These are phyloP conservation scores for Mortierella claussenii DNA, from an alignment of 192 early-diverging fungal species.

Conservation along the genomic window DNA sequence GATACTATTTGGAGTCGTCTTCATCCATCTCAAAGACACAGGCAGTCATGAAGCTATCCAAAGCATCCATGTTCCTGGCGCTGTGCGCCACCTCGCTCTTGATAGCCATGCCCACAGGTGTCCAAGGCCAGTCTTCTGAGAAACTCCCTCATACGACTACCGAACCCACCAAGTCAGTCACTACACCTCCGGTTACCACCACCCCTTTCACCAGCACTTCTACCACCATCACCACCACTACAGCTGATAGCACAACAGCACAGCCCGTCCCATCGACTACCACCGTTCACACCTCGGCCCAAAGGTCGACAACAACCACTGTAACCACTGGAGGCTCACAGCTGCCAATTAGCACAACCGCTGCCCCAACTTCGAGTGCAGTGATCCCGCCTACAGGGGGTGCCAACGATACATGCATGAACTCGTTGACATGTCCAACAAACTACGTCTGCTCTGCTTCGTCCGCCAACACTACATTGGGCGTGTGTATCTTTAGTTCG, in stretches of 20 bases:
- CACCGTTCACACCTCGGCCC: background rate
- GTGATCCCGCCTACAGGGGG: background rate
- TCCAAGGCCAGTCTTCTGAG: background rate
- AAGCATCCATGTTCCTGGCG: slow-evolving; percentile 2
- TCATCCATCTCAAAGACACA: no score
- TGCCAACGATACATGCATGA: background rate
- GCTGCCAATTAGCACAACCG: background rate
- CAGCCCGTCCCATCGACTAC: background rate
- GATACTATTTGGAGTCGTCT: background rate
- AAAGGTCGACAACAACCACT: background rate
- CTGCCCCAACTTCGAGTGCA: background rate
- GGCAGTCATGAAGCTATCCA: slow-evolving; percentile 37
- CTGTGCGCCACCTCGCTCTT: slow-evolving; percentile 17
- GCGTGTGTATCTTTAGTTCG: background rate
- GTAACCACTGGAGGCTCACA: background rate
- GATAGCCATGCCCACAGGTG: background rate
- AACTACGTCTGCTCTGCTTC: background rate
- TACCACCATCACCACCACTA: background rate
- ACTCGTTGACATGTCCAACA: slow-evolving; percentile 2
- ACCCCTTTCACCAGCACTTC: background rate
- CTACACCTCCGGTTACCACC: background rate
- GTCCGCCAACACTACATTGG: background rate
- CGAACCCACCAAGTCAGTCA: background rate
- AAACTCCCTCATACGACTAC: background rate
- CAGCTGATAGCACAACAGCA: background rate